phyloP scores from a whole-genome alignment of 768 basidiomycete species.

The Pluteus cervinus region DNA sequence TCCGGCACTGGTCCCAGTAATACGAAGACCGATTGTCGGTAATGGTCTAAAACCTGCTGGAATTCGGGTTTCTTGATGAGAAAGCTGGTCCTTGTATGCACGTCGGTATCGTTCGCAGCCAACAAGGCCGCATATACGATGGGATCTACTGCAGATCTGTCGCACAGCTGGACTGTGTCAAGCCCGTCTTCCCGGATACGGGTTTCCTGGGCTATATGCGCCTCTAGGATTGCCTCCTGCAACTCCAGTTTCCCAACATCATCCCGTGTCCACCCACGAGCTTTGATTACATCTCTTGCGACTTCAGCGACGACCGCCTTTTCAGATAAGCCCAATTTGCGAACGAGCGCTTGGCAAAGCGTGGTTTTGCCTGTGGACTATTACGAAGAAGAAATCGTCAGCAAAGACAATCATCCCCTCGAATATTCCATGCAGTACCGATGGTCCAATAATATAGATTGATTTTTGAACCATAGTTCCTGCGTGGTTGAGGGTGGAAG shows the following conservation, averaged over 20 bases:
- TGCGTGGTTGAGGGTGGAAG: constrained; percentile 3
- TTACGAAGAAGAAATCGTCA: constrained; percentile 3
- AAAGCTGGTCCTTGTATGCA: constrained; percentile 21
- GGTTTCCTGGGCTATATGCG: constrained; percentile 42
- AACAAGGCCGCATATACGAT: constrained; percentile 55
- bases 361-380: constrained; percentile 70
- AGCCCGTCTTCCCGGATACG: constrained; percentile 1
- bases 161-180: constrained; percentile 39
- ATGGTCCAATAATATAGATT: constrained; percentile 47
- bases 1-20: constrained; percentile 49
- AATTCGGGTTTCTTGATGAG: constrained; percentile 34
- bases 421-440: constrained; percentile 19
- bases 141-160: constrained; percentile 61
- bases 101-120: constrained; percentile 30
- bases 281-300: constrained; percentile 51
- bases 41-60: constrained; percentile 32
- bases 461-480: constrained; percentile 15
- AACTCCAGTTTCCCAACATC: constrained; percentile 47
- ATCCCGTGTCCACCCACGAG: constrained; percentile 45
- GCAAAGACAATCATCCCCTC: background rate
- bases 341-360: constrained; percentile 46
- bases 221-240: constrained; percentile 58
- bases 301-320: constrained; percentile 51
- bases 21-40: constrained; percentile 44
- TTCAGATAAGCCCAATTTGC: constrained; percentile 29